Conservation (phyloP, 805 yeast genomes). For the Hanseniaspora jakobsenii region DNA sequence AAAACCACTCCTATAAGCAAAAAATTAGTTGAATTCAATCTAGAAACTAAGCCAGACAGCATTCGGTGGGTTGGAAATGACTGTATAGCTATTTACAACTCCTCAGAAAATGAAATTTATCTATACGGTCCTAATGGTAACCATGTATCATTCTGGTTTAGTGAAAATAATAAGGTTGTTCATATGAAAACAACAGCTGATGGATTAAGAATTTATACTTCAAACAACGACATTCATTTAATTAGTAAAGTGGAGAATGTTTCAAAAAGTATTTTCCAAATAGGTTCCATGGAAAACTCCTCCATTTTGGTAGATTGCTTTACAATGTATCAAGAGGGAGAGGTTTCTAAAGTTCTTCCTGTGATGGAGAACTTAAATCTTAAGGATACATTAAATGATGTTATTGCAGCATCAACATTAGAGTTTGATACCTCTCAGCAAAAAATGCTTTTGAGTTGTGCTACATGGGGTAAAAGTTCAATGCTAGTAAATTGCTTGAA, state of each 20-base stretch:
- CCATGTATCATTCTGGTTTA: conserved; percentile 39
- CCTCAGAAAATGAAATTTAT: conserved; percentile 48
- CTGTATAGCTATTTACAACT: conserved; percentile 49
- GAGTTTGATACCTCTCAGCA: conserved; percentile 76
- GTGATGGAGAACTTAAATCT: conserved; percentile 45
- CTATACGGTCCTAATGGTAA: conserved; percentile 56
- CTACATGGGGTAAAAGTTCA: conserved; percentile 67
- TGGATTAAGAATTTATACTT: conserved; percentile 59
- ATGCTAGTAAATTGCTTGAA: conserved; percentile 22
- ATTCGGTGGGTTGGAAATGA: conserved; percentile 81
- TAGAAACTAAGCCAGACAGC: conserved; percentile 25
- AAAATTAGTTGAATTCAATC: conserved; percentile 22
- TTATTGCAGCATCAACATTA: conserved; percentile 61
- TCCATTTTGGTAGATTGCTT: conserved; percentile 74
- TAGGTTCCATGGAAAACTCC: conserved; percentile 76
- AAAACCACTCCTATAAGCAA: no score
- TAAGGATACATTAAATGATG: conserved; percentile 53
- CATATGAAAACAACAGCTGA: conserved; percentile 43
- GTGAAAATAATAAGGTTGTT: conserved; percentile 27
- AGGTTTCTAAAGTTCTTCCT: conserved; percentile 60
- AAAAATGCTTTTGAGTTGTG: conserved; percentile 66
- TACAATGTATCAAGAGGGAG: conserved; percentile 49
- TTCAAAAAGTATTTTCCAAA: conserved; percentile 53
- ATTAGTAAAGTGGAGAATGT: conserved; percentile 48
- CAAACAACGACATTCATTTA: conserved; percentile 42